A percentile compares a stretch with the other conserved stretches of the same genome.
These are phyloP conservation scores for Umbelopsis isabellina DNA, from an alignment of 192 early-diverging fungal genomes.

Conservation along the genomic window DNA sequence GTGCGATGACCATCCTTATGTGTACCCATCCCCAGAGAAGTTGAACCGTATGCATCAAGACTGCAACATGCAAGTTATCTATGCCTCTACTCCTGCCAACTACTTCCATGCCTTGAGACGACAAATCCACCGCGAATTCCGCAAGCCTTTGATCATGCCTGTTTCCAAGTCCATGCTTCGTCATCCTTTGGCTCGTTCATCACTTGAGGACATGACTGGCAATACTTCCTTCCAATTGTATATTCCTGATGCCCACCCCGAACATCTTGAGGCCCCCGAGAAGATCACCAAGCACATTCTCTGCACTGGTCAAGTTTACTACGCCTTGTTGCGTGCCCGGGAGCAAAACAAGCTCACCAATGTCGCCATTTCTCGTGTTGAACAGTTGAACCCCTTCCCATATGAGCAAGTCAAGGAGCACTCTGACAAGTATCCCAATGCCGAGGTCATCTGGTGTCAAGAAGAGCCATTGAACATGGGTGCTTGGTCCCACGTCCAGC, in stretches of 20 bases:
- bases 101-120: constrained; percentile 96
- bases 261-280: constrained; percentile 76
- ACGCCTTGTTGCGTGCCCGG: constrained; percentile 85
- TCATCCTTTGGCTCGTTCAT: constrained; percentile 90
- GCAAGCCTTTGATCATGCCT: constrained; percentile 83
- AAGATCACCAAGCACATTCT: constrained; percentile 91
- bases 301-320: constrained; percentile 98
- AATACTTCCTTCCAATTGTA: constrained; percentile 87
- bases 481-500: constrained; percentile 86
- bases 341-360: constrained; percentile 88
- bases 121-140: constrained; percentile 96
- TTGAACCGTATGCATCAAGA: constrained; percentile 94
- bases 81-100: constrained; percentile 96
- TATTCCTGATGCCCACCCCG: constrained; percentile 90
- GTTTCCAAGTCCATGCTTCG: constrained; percentile 91
- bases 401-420: constrained; percentile 87
- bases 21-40: constrained; percentile 77
- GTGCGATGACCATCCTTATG: constrained; percentile 93
- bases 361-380: constrained; percentile 91
- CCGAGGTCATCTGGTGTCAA: constrained; percentile 92
- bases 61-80: constrained; percentile 97
- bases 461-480: constrained; percentile 97
- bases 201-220: constrained; percentile 78
- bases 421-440: constrained; percentile 88
- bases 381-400: constrained; percentile 96